Percentiles rank a stretch among this genome's conserved stretches.
These are phyloP conservation scores for Trametes hirsuta DNA, from an alignment of 1,284 basidiomycete genomes.

Conservation along the genomic window DNA sequence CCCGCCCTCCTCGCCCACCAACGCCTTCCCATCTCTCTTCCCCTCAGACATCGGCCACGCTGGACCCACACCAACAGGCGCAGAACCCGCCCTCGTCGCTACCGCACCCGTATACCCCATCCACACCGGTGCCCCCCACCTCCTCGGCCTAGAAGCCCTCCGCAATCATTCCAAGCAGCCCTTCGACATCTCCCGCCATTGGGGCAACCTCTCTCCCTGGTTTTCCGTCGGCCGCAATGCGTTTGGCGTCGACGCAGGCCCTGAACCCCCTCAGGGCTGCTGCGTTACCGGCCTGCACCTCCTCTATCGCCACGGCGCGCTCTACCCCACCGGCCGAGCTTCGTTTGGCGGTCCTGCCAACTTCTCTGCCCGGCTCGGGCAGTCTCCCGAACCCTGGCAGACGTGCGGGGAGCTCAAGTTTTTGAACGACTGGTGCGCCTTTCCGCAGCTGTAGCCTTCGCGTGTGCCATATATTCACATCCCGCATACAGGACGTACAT, in stretches of 20 bases:
- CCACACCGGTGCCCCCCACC: constrained; percentile 69
- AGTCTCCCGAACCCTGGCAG: constrained; percentile 57
- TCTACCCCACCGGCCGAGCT: constrained; percentile 74
- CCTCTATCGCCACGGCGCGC: constrained; percentile 79
- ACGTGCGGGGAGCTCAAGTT: constrained; percentile 68
- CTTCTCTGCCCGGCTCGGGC: constrained; percentile 60
- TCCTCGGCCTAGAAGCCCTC: constrained; percentile 52
- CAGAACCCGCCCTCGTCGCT: constrained; percentile 75
- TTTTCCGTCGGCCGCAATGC: constrained; percentile 67
- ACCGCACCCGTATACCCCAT: constrained; percentile 80
- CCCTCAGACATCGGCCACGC: constrained; percentile 80
- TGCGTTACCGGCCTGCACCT: constrained; percentile 73
- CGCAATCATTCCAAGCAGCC: constrained; percentile 17
- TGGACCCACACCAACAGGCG: constrained; percentile 84
- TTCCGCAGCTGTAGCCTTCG: constrained; percentile 10
- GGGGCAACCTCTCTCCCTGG: constrained; percentile 88
- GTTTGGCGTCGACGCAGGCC: constrained; percentile 76
- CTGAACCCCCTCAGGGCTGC: constrained; percentile 72
- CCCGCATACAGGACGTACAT: constrained; percentile 69
- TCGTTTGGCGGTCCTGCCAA: constrained; percentile 68
- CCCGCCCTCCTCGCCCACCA: constrained; percentile 73
- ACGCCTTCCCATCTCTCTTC: constrained; percentile 68
- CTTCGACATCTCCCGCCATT: constrained; percentile 72
- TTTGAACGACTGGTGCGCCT: constrained; percentile 69
- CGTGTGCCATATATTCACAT: constrained; percentile 2